Conservation (phyloP, 345 rosid genomes). For the Eucalyptus victrix region DNA sequence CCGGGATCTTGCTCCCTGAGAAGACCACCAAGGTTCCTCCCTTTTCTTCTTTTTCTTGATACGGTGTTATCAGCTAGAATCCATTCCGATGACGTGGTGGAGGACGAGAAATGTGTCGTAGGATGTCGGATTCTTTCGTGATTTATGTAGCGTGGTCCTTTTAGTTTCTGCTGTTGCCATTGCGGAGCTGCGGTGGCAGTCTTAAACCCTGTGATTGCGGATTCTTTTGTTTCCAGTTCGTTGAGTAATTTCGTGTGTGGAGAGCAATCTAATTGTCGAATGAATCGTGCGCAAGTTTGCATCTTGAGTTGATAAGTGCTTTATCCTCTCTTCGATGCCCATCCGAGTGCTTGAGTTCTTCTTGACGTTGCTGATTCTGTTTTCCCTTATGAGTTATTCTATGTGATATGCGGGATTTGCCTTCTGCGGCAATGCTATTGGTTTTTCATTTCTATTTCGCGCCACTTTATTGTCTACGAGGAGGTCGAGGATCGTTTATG, state of each 20-base stretch:
- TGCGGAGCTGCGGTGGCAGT: not conserved
- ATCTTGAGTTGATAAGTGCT: not conserved
- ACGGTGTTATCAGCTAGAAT: not conserved
- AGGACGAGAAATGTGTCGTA: not conserved
- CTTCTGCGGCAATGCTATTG: not conserved
- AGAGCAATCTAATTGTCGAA: not conserved
- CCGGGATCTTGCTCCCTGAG: constrained; percentile 71
- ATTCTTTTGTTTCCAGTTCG: not conserved
- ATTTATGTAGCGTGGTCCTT: not conserved
- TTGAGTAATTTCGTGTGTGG: not conserved
- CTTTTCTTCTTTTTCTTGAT: not conserved
- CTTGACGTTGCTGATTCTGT: not conserved
- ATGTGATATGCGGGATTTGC: not conserved
- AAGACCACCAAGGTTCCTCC: constrained; percentile 38
- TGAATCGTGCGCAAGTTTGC: not conserved
- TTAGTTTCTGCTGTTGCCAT: not conserved
- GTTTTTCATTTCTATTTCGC: not conserved
- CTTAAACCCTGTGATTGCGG: not conserved
- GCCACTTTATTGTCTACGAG: not conserved
- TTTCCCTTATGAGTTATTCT: not conserved
- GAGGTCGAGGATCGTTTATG: not conserved
- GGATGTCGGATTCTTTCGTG: not conserved
- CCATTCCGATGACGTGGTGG: not conserved
- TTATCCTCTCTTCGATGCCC: not conserved
- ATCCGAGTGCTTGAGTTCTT: not conserved